phyloP scores from a whole-genome alignment of 305 asterid species.

The Ajuga reptans region DNA sequence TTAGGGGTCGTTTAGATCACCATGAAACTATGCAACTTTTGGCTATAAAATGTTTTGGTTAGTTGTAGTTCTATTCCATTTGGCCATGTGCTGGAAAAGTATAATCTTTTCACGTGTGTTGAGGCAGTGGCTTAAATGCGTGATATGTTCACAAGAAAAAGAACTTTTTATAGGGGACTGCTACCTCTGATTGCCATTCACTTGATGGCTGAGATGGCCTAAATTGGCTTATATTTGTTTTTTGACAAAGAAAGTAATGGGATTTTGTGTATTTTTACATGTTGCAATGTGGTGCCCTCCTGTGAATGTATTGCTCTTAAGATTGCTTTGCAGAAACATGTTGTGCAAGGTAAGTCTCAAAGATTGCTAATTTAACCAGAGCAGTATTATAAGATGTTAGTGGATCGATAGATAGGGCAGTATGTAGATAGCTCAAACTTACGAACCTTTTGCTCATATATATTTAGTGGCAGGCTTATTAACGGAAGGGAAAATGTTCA shows the following conservation, averaged over 20 bases:
- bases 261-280: background rate
- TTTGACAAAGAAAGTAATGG: too few relatives aligned
- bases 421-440: background rate
- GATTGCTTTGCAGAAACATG: conserved; percentile 9
- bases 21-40: background rate
- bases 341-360: background rate
- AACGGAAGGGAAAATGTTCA: background rate
- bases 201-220: too few relatives aligned
- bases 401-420: conserved; percentile 9
- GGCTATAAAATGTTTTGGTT: background rate
- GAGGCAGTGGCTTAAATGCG: too few relatives aligned
- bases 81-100: background rate
- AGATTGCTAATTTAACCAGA: background rate
- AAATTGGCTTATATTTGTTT: too few relatives aligned
- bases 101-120: background rate
- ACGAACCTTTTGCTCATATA: background rate
- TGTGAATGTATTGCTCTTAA: conserved; percentile 3
- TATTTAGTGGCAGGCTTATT: background rate
- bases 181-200: too few relatives aligned
- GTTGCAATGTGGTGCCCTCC: conserved; percentile 2
- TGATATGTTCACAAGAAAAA: too few relatives aligned
- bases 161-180: too few relatives aligned
- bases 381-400: background rate
- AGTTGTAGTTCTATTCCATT: background rate
- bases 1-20: background rate